Percentiles rank a stretch among this genome's conserved stretches.
These are phyloP conservation scores for Agapanthus africanus DNA, from an alignment of 106 monocot species.

Conservation along the genomic window DNA sequence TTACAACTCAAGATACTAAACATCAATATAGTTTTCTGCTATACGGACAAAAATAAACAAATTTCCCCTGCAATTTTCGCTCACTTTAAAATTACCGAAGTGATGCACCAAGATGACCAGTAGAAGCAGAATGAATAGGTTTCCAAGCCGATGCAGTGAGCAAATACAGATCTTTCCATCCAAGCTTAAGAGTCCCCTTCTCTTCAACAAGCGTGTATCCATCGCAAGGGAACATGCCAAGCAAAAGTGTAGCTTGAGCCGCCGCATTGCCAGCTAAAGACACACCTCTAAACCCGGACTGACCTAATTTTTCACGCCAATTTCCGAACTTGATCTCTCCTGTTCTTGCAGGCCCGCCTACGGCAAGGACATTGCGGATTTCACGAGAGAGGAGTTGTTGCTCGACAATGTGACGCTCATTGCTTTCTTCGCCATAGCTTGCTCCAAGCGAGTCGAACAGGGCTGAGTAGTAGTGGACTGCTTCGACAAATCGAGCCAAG, in stretches of 20 bases:
- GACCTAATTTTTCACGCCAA: constrained; percentile 85
- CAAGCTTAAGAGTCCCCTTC: constrained; percentile 88
- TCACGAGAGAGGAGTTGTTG: constrained; percentile 90
- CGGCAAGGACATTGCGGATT: constrained; percentile 90
- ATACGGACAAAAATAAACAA: too few species aligned
- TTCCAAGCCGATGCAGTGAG: constrained; percentile 92
- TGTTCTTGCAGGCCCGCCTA: constrained; percentile 78
- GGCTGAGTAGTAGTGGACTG: constrained; percentile 96
- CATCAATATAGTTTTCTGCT: too few species aligned
- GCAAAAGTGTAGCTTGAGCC: constrained; percentile 69
- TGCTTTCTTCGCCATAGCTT: constrained; percentile 81
- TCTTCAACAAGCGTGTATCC: constrained; percentile 93
- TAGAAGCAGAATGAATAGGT: constrained; percentile 29
- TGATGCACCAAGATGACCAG: background rate
- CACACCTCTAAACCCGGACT: constrained; percentile 69
- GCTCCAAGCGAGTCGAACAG: constrained; percentile 90
- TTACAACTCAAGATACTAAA: too few species aligned
- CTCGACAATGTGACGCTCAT: constrained; percentile 84
- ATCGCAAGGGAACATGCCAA: constrained; percentile 93
- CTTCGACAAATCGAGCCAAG: constrained; percentile 85
- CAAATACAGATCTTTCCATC: constrained; percentile 93
- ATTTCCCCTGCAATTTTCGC: too few species aligned
- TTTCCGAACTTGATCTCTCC: constrained; percentile 80
- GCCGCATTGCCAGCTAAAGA: constrained; percentile 88
- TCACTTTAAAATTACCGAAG: too few species aligned